Evolutionary conservation across 306 rosid species (phyloP), one percentile per base, ranked within the genome.

Genomic region (Abrus pulchellus): DNA sequence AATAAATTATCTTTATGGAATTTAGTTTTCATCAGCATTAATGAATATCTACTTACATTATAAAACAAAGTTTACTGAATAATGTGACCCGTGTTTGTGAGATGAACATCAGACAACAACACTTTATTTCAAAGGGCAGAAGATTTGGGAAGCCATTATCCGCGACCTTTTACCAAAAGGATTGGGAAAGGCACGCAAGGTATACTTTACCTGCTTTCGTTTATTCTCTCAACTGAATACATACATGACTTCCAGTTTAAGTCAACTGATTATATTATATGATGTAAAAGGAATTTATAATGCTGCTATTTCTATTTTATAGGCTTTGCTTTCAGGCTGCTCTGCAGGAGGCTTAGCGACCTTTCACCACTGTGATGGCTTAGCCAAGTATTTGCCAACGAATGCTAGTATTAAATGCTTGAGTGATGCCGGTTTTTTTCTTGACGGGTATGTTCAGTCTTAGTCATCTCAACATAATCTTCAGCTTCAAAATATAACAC

Each of bases 281-380:
- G 75, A 50, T 72, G 78, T 81, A 62, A 77, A 65, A 47, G 2
- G 62, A 78, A 56, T 40, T 78, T 28, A 44, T 27, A 52, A 9
- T 55, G 38, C 20, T 14, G 32, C 43, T 41, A 3, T 87, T 4
- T 77, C 44, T 67, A 36, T 67, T 80, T n/a, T 85, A 27, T 53
- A 92, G 98, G 98, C 97, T 84, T 83, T 95, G 88, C 92, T 95
- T 65, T 93, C 99, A 50, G 99, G 99, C 54, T 95, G 97, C 85
- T 93, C 98, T 36, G 99, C 99, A 10, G 99, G 99, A 78, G 99
- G 98, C 45, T 88, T 95, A 71, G 93, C 99, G 5, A 74, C 97
- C 55, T 95, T 95, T 88, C 83, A 92, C 54, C 98, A 95, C 12
- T 95, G 99, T 84, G 93, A 93, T 50, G 82, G 69, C 72, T 93